phyloP scores from a whole-genome alignment of 78 protist genomes.

The Paulinella micropora region DNA sequence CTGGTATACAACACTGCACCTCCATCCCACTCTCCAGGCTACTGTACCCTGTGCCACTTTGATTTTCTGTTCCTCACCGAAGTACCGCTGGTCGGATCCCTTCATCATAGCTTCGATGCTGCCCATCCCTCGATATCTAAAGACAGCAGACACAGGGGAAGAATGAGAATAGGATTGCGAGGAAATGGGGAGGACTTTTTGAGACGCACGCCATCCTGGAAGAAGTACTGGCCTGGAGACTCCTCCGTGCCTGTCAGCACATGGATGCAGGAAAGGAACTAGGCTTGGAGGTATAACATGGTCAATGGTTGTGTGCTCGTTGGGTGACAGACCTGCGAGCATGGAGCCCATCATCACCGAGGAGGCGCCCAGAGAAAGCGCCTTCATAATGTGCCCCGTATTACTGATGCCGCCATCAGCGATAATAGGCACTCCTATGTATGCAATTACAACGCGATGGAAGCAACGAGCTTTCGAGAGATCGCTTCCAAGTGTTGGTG shows the following conservation, averaged over 20 bases:
- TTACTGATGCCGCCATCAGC: conserved; percentile 86
- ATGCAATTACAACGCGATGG: background rate
- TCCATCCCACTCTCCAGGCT: too few relatives aligned
- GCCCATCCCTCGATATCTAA: conserved; percentile 13
- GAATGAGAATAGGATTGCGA: too few relatives aligned
- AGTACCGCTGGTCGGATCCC: conserved; percentile 2
- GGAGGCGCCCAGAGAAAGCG: conserved; percentile 72
- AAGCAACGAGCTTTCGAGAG: background rate
- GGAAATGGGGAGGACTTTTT: too few relatives aligned
- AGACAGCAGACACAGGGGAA: too few relatives aligned
- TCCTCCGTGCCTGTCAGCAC: too few relatives aligned
- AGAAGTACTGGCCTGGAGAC: conserved; percentile 64
- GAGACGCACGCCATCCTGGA: conserved; percentile 29
- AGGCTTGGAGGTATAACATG: too few relatives aligned
- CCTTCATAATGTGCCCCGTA: conserved; percentile 78
- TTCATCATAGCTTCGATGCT: conserved; percentile 12
- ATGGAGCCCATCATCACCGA: conserved; percentile 83
- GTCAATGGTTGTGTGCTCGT: conserved; percentile 59
- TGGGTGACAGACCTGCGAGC: conserved; percentile 89
- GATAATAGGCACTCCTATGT: conserved; percentile 66
- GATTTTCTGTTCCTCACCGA: background rate
- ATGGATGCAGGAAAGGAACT: too few relatives aligned
- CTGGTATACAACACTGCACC: too few relatives aligned
- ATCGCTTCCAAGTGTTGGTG: background rate
- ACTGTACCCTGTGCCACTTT: conserved; percentile 13